These are phyloP conservation scores for Fusarium begoniae DNA, from an alignment of 2,329 filamentous ascomycete genomes.

Conservation along the genomic window DNA sequence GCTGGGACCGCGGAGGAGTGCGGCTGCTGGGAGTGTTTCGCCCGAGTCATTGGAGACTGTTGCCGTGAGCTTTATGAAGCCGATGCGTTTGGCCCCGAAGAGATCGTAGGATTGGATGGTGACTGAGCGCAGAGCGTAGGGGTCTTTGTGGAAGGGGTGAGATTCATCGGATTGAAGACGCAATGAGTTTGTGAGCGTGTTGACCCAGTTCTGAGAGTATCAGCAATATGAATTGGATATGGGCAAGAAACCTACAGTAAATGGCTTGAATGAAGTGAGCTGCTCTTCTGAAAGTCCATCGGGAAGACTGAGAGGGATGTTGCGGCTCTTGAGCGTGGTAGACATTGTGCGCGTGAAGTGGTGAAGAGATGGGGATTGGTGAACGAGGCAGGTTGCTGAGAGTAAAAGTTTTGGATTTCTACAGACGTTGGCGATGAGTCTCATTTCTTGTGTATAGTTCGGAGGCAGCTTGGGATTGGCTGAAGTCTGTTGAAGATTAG, in stretches of 20 bases:
- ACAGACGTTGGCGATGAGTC: not conserved
- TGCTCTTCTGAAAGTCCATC: slow-evolving; percentile 56
- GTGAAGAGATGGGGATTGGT: not conserved
- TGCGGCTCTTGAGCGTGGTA: slow-evolving; percentile 37
- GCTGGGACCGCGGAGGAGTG: slow-evolving; percentile 68
- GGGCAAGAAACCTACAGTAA: slow-evolving; percentile 51
- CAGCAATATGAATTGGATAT: not conserved
- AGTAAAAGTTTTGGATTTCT: not conserved
- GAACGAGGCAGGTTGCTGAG: not conserved
- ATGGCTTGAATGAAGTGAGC: slow-evolving; percentile 59
- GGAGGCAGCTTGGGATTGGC: not conserved
- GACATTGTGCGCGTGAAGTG: slow-evolving; percentile 30
- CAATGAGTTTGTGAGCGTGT: slow-evolving; percentile 58
- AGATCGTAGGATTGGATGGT: slow-evolving; percentile 63
- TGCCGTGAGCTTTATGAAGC: slow-evolving; percentile 66
- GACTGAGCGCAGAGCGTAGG: slow-evolving; percentile 62
- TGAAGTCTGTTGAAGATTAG: not conserved
- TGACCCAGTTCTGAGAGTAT: slow-evolving; percentile 57
- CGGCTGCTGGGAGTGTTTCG: slow-evolving; percentile 61
- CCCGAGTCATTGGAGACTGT: slow-evolving; percentile 57
- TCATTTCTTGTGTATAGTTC: slow-evolving; percentile 18
- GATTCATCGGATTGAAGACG: slow-evolving; percentile 52
- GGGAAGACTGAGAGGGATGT: slow-evolving; percentile 55
- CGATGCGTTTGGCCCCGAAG: slow-evolving; percentile 58
- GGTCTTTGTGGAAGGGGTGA: slow-evolving; percentile 64